Percentiles rank a stretch among this genome's conserved stretches.
Conservation (phyloP, 1,284 basidiomycete genomes). For the Naganishia sp. region DNA sequence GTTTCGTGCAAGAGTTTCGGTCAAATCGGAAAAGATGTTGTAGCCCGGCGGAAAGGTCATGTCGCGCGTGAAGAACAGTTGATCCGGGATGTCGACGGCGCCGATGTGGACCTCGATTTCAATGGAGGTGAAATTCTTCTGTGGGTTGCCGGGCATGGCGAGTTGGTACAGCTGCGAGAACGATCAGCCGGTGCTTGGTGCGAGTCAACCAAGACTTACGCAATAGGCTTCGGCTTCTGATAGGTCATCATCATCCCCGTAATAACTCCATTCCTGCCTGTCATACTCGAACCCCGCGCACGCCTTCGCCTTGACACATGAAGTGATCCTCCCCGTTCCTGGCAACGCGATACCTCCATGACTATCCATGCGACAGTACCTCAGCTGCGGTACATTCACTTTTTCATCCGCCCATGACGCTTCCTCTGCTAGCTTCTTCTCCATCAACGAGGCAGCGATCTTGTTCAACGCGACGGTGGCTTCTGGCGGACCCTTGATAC, state of each 20-base stretch:
- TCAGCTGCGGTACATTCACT: not conserved
- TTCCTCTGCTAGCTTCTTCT: not conserved
- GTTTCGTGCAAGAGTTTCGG: not conserved
- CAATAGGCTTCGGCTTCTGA: conserved; percentile 14
- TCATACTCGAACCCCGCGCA: conserved; percentile 4
- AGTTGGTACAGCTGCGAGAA: conserved; percentile 5
- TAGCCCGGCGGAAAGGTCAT: not conserved
- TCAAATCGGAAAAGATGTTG: conserved; percentile 19
- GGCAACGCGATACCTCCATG: not conserved
- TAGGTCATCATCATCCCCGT: conserved; percentile 20
- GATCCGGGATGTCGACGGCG: not conserved
- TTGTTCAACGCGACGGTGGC: not conserved
- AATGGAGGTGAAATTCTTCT: conserved; percentile 1
- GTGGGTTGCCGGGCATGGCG: not conserved
- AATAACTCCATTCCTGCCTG: conserved; percentile 22
- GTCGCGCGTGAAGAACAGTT: not conserved
- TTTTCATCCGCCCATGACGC: not conserved
- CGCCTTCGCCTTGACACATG: conserved; percentile 2
- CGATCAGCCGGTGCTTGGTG: not conserved
- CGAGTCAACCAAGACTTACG: not conserved
- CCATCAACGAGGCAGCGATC: conserved; percentile 3
- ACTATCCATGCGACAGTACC: conserved; percentile 1
- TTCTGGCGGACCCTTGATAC: conserved; percentile 2
- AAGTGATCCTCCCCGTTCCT: conserved; percentile 1
- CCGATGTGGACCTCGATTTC: conserved; percentile 10